phyloP scores from a whole-genome alignment of 371 early-diverging fungal genomes.

The Mucor saturninus region DNA sequence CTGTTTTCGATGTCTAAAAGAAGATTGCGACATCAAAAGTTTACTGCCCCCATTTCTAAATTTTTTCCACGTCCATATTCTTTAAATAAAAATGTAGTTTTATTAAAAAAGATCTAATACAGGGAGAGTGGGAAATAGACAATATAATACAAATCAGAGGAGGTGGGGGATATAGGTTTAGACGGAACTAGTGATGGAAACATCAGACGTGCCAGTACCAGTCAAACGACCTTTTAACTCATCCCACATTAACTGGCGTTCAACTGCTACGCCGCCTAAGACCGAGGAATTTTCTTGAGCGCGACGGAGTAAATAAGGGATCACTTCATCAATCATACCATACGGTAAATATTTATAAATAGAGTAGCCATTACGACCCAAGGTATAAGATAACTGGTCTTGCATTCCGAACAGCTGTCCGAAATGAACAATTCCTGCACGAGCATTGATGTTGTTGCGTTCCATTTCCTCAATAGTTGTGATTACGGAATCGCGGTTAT shows the following conservation, averaged over 20 bases:
- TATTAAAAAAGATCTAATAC: background rate
- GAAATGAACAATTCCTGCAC: constrained; percentile 80
- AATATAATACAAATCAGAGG: background rate
- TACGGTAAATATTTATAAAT: constrained; percentile 95
- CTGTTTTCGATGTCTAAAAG: too few species aligned
- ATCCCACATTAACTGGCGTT: constrained; percentile 58
- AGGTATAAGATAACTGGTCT: constrained; percentile 76
- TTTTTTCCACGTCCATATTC: too few species aligned
- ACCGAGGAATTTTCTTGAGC: constrained; percentile 95
- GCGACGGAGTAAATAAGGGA: constrained; percentile 93
- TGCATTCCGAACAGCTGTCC: constrained; percentile 95
- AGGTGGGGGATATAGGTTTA: constrained; percentile 2
- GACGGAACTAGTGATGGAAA: constrained; percentile 24
- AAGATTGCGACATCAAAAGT: too few species aligned
- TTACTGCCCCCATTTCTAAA: too few species aligned
- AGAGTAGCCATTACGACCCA: constrained; percentile 78
- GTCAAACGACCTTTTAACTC: constrained; percentile 55
- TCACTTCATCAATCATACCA: constrained; percentile 81
- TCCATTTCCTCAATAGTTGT: constrained; percentile 72
- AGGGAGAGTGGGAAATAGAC: background rate
- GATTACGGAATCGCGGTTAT: constrained; percentile 85
- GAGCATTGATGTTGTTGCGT: constrained; percentile 55
- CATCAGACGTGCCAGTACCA: constrained; percentile 30
- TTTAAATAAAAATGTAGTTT: too few species aligned
- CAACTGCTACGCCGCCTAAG: constrained; percentile 49